Evolutionary conservation across 805 yeast genomes (phyloP), one percentile per base, ranked within the genome.

Genomic region (Phaffomyces antillensis): DNA sequence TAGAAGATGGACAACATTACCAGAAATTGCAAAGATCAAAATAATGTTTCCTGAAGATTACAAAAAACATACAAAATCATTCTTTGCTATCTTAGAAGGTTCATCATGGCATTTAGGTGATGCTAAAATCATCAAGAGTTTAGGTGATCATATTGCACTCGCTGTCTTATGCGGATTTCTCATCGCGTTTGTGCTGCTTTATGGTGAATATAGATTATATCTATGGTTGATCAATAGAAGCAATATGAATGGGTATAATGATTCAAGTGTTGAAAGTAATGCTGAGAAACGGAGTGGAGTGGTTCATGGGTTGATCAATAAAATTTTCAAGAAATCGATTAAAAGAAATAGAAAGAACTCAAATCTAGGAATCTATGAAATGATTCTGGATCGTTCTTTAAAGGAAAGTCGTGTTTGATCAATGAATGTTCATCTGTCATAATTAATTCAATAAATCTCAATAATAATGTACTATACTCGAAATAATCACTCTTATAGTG

Each of bases 91-190:
- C 44, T 70, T 87, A 0, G 76, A 77, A 44, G 97, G 97, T 39
- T 86, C 95, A 0, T 85, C 95, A 24, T 90, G 97, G 97, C 97
- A 90, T 65, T 66, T 78, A 57, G 87, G 81, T 52, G 97, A 90
- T 63, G 96, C 96, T 11, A 73, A 79, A 43, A 77, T 86, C 59
- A 78, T 89, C 64, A 80, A 85, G 58, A 67, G 76, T 9, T 66
- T 89, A 64, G 88, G 86, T 16, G 73, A 77, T 51, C 96, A 90
- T 63, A 77, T 90, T 52, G 72, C 79, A 15, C 64, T 83, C 35
- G 83, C 89, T 25, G 86, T 87, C 2, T 58, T 84, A 36, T 76
- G 76, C 13, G 96, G 96, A 1, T 80, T 84, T 52, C 48, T 76
- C 16, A 57, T 83, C 40, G 89, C 81, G 4, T 66, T 68, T 36